phyloP scores from a whole-genome alignment of 2,329 filamentous ascomycete genomes.

The Metarhizium guizhouense region DNA sequence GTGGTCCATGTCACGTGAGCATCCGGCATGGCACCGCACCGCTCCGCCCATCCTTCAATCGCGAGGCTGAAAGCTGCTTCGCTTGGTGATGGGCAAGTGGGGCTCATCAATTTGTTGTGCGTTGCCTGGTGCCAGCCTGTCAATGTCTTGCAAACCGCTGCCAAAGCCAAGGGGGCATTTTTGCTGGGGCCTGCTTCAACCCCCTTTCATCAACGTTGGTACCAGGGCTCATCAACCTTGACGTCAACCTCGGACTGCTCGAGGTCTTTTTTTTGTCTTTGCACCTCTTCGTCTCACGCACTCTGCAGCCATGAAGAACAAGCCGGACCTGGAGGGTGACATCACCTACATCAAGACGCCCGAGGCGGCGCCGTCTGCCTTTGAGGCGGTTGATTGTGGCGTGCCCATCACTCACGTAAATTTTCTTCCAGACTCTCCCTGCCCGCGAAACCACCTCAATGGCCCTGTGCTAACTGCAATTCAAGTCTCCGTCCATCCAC shows the following conservation, averaged over 20 bases:
- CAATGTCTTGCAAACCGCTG: no score
- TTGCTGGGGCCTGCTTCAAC: no score
- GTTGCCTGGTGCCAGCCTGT: no score
- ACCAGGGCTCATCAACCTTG: neutral
- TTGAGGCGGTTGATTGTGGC: neutral
- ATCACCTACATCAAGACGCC: constrained; percentile 3
- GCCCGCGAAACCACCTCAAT: neutral
- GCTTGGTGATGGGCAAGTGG: neutral
- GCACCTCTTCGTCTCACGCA: neutral
- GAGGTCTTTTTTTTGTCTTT: neutral
- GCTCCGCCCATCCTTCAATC: no score
- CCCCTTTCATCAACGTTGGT: no score
- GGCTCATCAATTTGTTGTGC: neutral
- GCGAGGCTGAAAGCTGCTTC: neutral
- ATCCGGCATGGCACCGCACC: no score
- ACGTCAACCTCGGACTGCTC: neutral
- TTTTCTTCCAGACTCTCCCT: neutral
- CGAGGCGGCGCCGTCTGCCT: neutral
- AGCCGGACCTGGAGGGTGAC: constrained; percentile 2
- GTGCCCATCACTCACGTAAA: neutral
- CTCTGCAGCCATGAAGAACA: neutral
- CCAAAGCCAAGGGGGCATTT: no score
- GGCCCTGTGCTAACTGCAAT: neutral
- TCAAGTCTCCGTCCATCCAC: constrained; percentile 75
- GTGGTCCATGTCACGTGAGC: neutral